Evolutionary conservation across 768 basidiomycete species (phyloP).

Genomic region (Clitopilus hobsonii): DNA sequence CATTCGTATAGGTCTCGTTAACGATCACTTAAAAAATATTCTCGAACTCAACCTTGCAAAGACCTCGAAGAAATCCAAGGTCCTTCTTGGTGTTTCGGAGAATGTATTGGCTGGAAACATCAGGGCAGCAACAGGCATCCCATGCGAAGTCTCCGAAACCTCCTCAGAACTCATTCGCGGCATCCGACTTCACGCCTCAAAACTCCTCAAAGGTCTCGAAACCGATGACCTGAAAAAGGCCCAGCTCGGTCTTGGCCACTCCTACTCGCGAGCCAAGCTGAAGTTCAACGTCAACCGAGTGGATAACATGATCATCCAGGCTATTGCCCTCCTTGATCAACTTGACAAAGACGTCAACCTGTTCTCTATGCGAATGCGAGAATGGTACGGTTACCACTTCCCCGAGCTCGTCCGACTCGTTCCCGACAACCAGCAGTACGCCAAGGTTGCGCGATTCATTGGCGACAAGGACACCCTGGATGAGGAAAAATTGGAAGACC

Average conservation of each 20-base stretch:
- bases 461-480: conserved; percentile 81
- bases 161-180: conserved; percentile 87
- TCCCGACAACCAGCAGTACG: conserved; percentile 92
- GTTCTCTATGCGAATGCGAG: conserved; percentile 95
- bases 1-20: conserved; percentile 62
- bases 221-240: conserved; percentile 86
- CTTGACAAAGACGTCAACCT: conserved; percentile 99
- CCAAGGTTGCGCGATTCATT: conserved; percentile 78
- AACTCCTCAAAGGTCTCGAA: conserved; percentile 85
- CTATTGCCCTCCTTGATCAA: conserved; percentile 96
- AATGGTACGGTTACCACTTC: conserved; percentile 99
- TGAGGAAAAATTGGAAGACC: conserved; percentile 76
- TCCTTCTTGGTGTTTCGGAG: conserved; percentile 81
- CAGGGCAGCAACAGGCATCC: conserved; percentile 62
- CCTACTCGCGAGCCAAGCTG: conserved; percentile 94
- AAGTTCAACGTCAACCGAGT: conserved; percentile 97
- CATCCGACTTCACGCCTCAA: conserved; percentile 85
- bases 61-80: conserved; percentile 60
- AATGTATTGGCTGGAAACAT: conserved; percentile 70
- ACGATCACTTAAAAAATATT: conserved; percentile 76
- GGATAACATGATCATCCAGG: conserved; percentile 99
- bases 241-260: conserved; percentile 95
- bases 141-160: conserved; percentile 78
- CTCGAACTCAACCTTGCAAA: conserved; percentile 87
- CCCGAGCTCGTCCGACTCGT: conserved; percentile 93